Base-by-base conservation (phyloP, 2,329 filamentous ascomycete genomes). In the Diaporthe destruens region DNA sequence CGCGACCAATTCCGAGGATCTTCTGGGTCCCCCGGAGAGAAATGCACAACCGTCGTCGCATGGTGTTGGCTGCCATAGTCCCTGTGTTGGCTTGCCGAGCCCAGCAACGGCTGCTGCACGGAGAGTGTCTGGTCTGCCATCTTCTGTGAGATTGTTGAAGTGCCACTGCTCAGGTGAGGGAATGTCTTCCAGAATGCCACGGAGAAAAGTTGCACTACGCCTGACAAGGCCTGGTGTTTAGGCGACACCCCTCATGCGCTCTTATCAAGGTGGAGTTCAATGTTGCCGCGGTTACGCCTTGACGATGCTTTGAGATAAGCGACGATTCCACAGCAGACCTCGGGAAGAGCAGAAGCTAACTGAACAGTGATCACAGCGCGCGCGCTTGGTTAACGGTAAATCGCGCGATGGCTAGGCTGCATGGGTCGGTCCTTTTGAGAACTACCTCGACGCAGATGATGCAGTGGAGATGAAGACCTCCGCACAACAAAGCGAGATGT, bases 1-100 rank as follows among this genome's bases (percentile, higher is more conserved):
- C 73, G 51, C 3, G 79, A 75, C 79, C 80, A 81, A 61, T 81
- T 80, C 4, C 79, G 76, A 1, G 80, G 80, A 42, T 81, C 80
- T 16, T 72, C 74, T 9, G 75, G 74, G 29, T 77, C 76, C n/a
- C 42, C 73, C 14, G 54, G 51, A 0, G 72, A 66, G 54, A 77
- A 77, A n/a, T 74, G 72, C 34, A 72, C 72, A 6, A 72, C 20
- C 11, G 56, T 74, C 6, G 59, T 72, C 18, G 20, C 42, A n/a
- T 59, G 23, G 1, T 23, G 44, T 29, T 39, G 54, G 29, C 34
- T 49, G 3, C 56, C 70, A 23, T 74, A 74, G 5, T 49, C 16
- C 29, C 29, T 32, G 6, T 11, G 23, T 47, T 51, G 47, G 34
- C 12, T 61, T 18, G 51, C 29, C 12, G 70, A 20, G 0, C 49